Base-by-base conservation (phyloP, 2,329 filamentous ascomycete species). In the Monosporascus ibericus region DNA sequence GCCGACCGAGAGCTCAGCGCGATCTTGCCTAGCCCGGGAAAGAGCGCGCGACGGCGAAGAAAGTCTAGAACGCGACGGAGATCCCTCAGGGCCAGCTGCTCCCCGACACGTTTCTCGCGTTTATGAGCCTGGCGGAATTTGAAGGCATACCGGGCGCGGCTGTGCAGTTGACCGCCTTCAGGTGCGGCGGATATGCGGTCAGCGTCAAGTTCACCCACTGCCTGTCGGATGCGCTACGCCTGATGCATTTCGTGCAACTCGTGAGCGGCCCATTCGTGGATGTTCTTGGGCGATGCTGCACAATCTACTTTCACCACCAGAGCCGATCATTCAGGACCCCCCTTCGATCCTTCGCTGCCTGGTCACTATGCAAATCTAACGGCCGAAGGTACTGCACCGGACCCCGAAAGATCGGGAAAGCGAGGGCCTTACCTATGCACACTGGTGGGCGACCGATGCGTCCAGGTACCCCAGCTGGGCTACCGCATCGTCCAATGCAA, bases 211-310 rank as follows among this genome's bases (percentile, higher is more conserved):
- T 75, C 20, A 68, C 73, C 1, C 76, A 79, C 58, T 64, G 66
- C 3, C 62, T 79, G 4, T 71, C 72, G 0, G 76, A 79, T 54
- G 75, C 75, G 2, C 64, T 70, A 18, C 60, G 71, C 1, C 58
- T 79, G 50, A 63, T 72, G 50, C 58, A 65, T 3, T 79, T 79
- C 48, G 65, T 75, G 37, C 67, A 72, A 72, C 34, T 58, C 67
- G 17, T 78, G 72, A 74, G 68, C 72, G 1, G 61, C 60, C 3
- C 64, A 61, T 3, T 66, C 62, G 22, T 61, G 65, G 9, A 49
- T 47, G 4, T 20, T 63, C 0, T 53, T 64, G 6, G 34, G 25
- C 11, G 20, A 5, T 34, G 9, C 11, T 34, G 30, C 27, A 7
- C 36, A 39, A 14, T 27, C 24, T 39, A 8, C 18, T n/a, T 48